phyloP scores from a whole-genome alignment of 345 rosid genomes.

The Punica granatum region DNA sequence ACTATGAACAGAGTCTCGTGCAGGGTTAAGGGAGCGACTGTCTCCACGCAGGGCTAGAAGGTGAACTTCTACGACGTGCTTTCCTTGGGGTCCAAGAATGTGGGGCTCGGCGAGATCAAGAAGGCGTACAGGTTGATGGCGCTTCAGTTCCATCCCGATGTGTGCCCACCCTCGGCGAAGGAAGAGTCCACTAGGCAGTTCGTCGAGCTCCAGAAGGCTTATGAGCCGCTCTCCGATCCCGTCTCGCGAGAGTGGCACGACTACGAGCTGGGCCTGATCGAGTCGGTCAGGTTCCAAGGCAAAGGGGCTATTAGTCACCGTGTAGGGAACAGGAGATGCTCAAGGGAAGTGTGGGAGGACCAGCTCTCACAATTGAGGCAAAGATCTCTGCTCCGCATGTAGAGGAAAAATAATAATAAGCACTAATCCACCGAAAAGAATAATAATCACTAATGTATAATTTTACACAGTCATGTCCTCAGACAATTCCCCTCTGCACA shows the following conservation, averaged over 20 bases:
- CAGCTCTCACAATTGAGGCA: slow-evolving; percentile 3
- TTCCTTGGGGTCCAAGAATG: slow-evolving; percentile 10
- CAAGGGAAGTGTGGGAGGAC: slow-evolving; percentile 3
- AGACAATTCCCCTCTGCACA: no score
- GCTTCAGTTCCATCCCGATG: slow-evolving; percentile 19
- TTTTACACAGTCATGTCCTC: no score
- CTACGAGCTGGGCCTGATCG: slow-evolving; percentile 4
- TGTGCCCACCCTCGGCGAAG: slow-evolving; percentile 13
- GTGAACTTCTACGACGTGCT: slow-evolving; percentile 20
- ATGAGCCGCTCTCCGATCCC: slow-evolving; percentile 23
- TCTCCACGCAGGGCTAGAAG: background rate
- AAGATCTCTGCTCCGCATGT: slow-evolving; percentile 1
- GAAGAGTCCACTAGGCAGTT: slow-evolving; percentile 23
- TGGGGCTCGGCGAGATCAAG: slow-evolving; percentile 13
- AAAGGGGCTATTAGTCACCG: background rate
- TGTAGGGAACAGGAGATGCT: background rate
- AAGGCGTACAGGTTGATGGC: slow-evolving; percentile 20
- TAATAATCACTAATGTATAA: no score
- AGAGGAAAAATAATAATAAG: slow-evolving; percentile 1
- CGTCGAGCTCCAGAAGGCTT: slow-evolving; percentile 18
- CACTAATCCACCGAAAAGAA: no score
- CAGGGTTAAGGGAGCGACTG: background rate
- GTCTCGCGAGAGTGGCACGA: slow-evolving; percentile 13
- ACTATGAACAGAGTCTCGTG: background rate
- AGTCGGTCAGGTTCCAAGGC: background rate